phyloP scores from a whole-genome alignment of 2,329 filamentous ascomycete species.

The Colletotrichum tanaceti region DNA sequence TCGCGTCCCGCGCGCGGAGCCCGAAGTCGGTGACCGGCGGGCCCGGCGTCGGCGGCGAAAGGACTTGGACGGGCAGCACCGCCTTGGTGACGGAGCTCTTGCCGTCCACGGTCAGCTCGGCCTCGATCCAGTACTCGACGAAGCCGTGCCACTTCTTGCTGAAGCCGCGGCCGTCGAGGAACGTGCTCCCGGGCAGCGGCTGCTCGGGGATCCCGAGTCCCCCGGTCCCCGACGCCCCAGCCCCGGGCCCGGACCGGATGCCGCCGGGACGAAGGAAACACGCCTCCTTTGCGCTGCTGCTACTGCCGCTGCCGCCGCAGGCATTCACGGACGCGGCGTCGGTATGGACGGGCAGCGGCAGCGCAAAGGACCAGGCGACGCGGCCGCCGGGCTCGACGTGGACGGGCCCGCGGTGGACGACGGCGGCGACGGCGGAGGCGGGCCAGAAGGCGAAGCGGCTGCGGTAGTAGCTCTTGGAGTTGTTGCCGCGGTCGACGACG shows the following conservation, averaged over 20 bases:
- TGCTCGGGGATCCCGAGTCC: conserved; percentile 22
- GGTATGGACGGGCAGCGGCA: conserved; percentile 44
- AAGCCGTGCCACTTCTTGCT: conserved; percentile 43
- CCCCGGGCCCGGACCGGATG: neutral
- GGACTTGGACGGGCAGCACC: conserved; percentile 44
- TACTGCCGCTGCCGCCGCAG: neutral
- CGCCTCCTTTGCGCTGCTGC: conserved; percentile 9
- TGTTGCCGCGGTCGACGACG: conserved; percentile 31
- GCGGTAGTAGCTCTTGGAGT: conserved; percentile 40
- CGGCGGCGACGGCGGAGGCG: conserved; percentile 25
- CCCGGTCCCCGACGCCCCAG: neutral
- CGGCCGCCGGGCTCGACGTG: conserved; percentile 41
- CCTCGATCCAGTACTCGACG: conserved; percentile 53
- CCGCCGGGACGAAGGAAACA: conserved; percentile 40
- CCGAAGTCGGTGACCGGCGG: conserved; percentile 42
- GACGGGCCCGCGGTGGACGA: conserved; percentile 44
- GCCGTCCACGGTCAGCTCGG: conserved; percentile 42
- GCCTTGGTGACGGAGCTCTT: conserved; percentile 34
- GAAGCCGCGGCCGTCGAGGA: conserved; percentile 12
- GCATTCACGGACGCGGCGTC: conserved; percentile 13
- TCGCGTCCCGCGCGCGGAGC: neutral
- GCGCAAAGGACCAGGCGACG: conserved; percentile 46
- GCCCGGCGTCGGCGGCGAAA: conserved; percentile 16
- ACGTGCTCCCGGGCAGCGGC: conserved; percentile 41
- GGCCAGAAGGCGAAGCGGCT: conserved; percentile 45